Percentiles rank a stretch among this genome's conserved stretches.
phyloP scores from a whole-genome alignment of 78 protist species.

The Emiliania huxleyi region DNA sequence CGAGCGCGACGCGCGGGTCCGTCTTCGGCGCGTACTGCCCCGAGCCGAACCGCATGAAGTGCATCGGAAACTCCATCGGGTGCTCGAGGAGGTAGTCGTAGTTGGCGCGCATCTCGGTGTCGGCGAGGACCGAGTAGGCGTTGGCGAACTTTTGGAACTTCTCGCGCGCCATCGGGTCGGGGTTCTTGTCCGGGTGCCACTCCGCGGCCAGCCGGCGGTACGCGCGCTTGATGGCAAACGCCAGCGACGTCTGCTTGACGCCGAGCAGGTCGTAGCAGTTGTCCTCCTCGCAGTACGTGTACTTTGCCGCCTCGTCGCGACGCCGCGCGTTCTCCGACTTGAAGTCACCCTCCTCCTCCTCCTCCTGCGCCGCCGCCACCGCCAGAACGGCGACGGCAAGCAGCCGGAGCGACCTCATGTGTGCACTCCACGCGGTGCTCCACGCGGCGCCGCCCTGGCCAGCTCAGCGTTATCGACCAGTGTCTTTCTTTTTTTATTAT shows the following conservation, averaged over 20 bases:
- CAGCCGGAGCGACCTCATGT: too few relatives aligned
- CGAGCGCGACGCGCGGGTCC: neutral
- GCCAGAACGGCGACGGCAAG: too few relatives aligned
- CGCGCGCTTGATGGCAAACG: neutral
- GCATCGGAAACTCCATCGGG: neutral
- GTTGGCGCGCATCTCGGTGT: neutral
- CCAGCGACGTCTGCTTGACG: neutral
- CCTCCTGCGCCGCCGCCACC: neutral
- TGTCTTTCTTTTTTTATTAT: too few relatives aligned
- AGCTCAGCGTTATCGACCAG: too few relatives aligned
- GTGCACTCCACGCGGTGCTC: too few relatives aligned
- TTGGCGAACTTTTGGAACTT: neutral
- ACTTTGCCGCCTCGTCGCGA: neutral
- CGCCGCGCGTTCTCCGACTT: neutral
- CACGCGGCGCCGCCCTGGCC: too few relatives aligned
- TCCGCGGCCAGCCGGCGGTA: neutral
- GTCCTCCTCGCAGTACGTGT: neutral
- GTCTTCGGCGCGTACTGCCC: neutral
- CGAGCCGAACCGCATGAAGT: neutral
- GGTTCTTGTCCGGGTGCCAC: constrained; percentile 8
- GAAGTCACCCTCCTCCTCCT: neutral
- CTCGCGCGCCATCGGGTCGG: neutral
- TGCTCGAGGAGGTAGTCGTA: constrained; percentile 6
- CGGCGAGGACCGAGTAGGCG: neutral
- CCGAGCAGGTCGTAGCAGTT: constrained; percentile 27